phyloP scores from a whole-genome alignment of 805 yeast species.

The Metschnikowia rubicola region DNA sequence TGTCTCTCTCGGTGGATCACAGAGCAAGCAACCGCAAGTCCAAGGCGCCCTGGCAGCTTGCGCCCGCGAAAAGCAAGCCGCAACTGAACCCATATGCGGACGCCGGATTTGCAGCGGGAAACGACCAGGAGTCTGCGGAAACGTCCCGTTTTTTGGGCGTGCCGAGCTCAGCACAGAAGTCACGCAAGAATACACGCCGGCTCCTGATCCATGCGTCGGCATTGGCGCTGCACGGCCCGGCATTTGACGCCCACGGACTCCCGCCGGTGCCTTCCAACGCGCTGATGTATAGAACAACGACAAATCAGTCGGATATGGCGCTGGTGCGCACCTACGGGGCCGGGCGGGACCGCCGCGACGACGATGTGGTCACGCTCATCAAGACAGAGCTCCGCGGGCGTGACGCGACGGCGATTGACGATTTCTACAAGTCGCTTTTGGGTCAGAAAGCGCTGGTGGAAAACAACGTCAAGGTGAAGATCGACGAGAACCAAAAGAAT shows the following conservation, averaged over 20 bases:
- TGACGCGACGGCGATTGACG: conserved; percentile 69
- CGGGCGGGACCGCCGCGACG: conserved; percentile 9
- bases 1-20: conserved; percentile 25
- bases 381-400: conserved; percentile 52
- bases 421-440: conserved; percentile 54
- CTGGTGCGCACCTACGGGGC: conserved; percentile 11
- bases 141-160: conserved; percentile 2
- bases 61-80: conserved; percentile 4
- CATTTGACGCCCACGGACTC: conserved; percentile 8
- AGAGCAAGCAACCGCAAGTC: conserved; percentile 39
- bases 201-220: conserved; percentile 21
- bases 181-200: conserved; percentile 14
- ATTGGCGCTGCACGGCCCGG: conserved; percentile 7
- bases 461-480: conserved; percentile 53
- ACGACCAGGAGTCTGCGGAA: neutral
- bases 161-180: conserved; percentile 7
- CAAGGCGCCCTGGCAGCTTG: conserved; percentile 41
- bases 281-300: conserved; percentile 20
- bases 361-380: conserved; percentile 18
- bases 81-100: conserved; percentile 13
- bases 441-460: conserved; percentile 49
- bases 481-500: conserved; percentile 61
- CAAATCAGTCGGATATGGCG: conserved; percentile 12
- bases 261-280: conserved; percentile 15
- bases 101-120: neutral